phyloP scores from a whole-genome alignment of 75 land plant species.

The Selaginella tamariscina region DNA sequence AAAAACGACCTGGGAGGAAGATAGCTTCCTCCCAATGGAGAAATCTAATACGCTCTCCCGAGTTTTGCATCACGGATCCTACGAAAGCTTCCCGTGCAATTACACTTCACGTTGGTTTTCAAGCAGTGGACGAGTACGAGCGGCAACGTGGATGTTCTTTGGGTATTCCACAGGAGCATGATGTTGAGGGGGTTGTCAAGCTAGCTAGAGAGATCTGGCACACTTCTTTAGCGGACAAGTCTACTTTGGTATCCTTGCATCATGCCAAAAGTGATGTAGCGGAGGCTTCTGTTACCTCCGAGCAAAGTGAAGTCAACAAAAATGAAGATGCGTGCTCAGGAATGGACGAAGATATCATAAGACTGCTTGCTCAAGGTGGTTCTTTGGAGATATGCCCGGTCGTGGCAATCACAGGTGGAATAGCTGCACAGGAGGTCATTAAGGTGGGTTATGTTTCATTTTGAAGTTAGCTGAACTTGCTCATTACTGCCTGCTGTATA shows the following conservation, averaged over 20 bases:
- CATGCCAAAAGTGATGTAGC: not conserved
- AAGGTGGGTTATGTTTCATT: constrained; percentile 22
- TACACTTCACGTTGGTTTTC: constrained; percentile 35
- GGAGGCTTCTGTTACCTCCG: not conserved
- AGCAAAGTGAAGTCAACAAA: too few relatives aligned
- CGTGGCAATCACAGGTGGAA: constrained; percentile 34
- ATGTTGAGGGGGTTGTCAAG: constrained; percentile 22
- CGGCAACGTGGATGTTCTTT: constrained; percentile 16
- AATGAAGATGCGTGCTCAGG: not conserved
- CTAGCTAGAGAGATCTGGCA: constrained; percentile 27
- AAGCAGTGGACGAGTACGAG: constrained; percentile 37
- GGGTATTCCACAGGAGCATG: constrained; percentile 15
- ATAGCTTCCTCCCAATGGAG: constrained; percentile 31
- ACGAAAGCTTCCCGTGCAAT: constrained; percentile 16
- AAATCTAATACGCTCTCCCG: constrained; percentile 21
- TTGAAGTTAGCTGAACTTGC: too few relatives aligned
- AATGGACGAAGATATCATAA: constrained; percentile 28
- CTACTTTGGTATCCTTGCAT: not conserved
- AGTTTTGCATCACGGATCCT: constrained; percentile 30
- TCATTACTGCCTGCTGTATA: not conserved
- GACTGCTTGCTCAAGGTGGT: constrained; percentile 23
- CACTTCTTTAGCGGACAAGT: constrained; percentile 2
- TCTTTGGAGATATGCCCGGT: constrained; percentile 37
- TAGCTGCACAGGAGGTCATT: constrained; percentile 45
- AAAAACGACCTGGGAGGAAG: constrained; percentile 23